Base-by-base conservation (phyloP, 768 basidiomycete genomes). In the Strobilomyces confusus region DNA sequence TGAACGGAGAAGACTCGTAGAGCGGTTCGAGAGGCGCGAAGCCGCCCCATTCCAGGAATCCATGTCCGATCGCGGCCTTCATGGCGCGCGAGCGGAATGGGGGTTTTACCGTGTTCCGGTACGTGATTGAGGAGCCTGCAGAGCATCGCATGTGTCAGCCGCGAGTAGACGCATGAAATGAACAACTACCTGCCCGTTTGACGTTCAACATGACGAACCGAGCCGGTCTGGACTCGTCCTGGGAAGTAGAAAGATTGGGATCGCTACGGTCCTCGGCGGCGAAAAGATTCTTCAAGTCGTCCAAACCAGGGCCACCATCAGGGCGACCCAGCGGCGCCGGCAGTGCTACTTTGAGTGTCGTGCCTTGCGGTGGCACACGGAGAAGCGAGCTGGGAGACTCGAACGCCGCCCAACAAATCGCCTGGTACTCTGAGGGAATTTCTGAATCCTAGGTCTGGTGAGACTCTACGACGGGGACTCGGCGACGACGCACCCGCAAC, bases 361-460 rank as follows among this genome's bases (percentile, higher is more conserved):
- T 66, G 9, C 73, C 72, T n/a, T 50, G 49, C 14, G 51, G 38
- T 36, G 72, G 63, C 22, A 83, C 60, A 7, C 68, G 69, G 36
- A 69, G 52, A 29, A 73, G 60, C 0, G 80, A 77, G 19, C 68
- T 68, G 4, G 75, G 69, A 29, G 79, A 72, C 25, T 69, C 68
- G 58, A 86, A 84, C 4, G 74, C 67, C 0, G 78, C 71, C 59
- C 71, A 72, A 19, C 79, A 68, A 19, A 72, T 61, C 25, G 67
- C 63, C 58, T 77, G 74, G 61, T 82, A 82, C 20, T 63, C 65
- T 2, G 72, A 69, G 5, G 65, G 65, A 37, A 75, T 62, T 58
- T 81, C 81, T 34, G 58, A 72, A 57, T 84, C 82, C 82, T 83
- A 54, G 2, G 22, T 2, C 3, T 9, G 2, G 5, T 25, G 17